A percentile compares a stretch with the other conserved stretches of the same genome.
These are phyloP conservation scores for Malassezia equina DNA, from an alignment of 1,284 basidiomycete species.

Conservation along the genomic window DNA sequence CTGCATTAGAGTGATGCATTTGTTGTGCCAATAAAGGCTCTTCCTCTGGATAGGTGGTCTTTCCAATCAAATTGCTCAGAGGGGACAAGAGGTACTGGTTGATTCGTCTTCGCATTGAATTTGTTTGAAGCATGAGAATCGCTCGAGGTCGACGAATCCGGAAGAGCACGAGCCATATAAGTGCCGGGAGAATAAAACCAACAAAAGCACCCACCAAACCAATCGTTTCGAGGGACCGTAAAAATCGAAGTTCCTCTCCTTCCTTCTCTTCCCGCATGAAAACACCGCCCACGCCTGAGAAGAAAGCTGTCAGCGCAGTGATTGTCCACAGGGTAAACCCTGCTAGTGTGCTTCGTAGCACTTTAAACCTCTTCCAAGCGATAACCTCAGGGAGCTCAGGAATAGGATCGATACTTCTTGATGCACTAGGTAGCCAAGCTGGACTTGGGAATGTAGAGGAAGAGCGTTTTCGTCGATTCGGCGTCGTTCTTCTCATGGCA, in stretches of 20 bases:
- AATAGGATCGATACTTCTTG: neutral
- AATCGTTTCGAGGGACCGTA: slow-evolving; percentile 30
- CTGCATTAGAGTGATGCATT: neutral
- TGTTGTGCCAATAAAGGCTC: slow-evolving; percentile 20
- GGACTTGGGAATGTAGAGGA: neutral
- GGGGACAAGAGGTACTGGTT: slow-evolving; percentile 22
- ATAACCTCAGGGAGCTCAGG: neutral
- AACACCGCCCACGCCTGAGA: slow-evolving; percentile 36
- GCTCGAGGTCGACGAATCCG: slow-evolving; percentile 36
- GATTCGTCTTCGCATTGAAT: slow-evolving; percentile 25
- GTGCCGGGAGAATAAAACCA: slow-evolving; percentile 38
- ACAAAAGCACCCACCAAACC: slow-evolving; percentile 39
- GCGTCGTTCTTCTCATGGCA: neutral
- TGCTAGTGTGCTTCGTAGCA: slow-evolving; percentile 26
- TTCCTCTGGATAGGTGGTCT: neutral
- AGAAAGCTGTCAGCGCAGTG: slow-evolving; percentile 32
- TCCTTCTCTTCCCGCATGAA: slow-evolving; percentile 30
- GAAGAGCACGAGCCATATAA: slow-evolving; percentile 44
- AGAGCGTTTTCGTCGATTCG: slow-evolving; percentile 7
- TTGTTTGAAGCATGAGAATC: slow-evolving; percentile 32
- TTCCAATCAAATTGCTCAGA: slow-evolving; percentile 10
- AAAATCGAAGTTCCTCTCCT: slow-evolving; percentile 38
- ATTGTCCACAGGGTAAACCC: slow-evolving; percentile 35
- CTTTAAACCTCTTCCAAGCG: slow-evolving; percentile 5
- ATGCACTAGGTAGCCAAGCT: slow-evolving; percentile 5